Percentiles rank a stretch among this genome's conserved stretches.
phyloP scores from a whole-genome alignment of 2,329 filamentous ascomycete genomes.

The Aspergillus costaricaensis region DNA sequence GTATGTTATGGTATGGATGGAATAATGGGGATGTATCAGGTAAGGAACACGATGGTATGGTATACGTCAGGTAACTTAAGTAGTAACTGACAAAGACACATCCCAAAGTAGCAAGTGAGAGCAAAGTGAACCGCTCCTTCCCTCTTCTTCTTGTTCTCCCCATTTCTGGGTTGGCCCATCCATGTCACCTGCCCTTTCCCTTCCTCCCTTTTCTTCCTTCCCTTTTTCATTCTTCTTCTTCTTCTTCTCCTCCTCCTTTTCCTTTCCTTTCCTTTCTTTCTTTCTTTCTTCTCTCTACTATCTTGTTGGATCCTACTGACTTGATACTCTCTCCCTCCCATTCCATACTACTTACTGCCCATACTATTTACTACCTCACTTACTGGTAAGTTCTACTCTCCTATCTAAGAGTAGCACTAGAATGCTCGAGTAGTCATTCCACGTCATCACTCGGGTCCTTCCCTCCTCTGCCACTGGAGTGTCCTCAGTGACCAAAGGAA shows the following conservation, averaged over 20 bases:
- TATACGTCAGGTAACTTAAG: conserved; percentile 1
- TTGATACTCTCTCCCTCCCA: conserved; percentile 11
- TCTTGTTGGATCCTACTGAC: neutral
- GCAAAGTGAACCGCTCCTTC: neutral
- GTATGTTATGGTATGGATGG: neutral
- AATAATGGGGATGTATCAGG: neutral
- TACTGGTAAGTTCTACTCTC: conserved; percentile 13
- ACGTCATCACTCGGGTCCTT: neutral
- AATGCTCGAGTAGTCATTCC: neutral
- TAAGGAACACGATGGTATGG: neutral
- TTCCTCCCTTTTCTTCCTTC: conserved; percentile 14
- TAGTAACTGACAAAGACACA: neutral
- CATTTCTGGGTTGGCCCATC: conserved; percentile 17
- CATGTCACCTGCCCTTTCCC: conserved; percentile 34
- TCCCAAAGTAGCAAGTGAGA: too few relatives aligned
- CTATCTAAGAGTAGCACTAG: neutral
- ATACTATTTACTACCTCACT: neutral
- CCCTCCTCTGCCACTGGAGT: neutral
- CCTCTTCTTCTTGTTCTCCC: neutral
- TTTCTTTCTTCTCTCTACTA: conserved; percentile 8
- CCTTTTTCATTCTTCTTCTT: conserved; percentile 6
- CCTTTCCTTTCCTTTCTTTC: conserved; percentile 4
- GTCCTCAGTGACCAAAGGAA: neutral
- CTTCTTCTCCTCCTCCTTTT: conserved; percentile 5
- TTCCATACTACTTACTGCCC: conserved; percentile 11